Percentiles rank a stretch among this genome's conserved stretches.
Evolutionary conservation across 2,329 filamentous ascomycete species (phyloP).

Genomic region (Curvularia hawaiiensis): DNA sequence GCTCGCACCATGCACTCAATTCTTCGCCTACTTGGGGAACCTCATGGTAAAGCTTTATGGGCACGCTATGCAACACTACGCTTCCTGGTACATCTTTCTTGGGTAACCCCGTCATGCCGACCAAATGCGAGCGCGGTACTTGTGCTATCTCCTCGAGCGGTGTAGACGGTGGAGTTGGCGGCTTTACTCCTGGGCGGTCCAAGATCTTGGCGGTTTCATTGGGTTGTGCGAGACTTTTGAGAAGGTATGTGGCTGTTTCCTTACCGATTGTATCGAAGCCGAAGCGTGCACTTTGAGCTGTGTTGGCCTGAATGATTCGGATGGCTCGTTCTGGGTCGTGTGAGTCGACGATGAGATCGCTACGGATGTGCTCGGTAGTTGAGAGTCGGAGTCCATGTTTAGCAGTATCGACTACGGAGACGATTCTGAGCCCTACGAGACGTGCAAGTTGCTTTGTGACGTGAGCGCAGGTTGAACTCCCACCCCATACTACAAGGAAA

Average conservation of each 20-base stretch:
- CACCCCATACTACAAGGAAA: constrained; percentile 77
- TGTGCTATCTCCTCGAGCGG: constrained; percentile 24
- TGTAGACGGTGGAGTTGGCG: constrained; percentile 38
- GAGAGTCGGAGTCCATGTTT: constrained; percentile 61
- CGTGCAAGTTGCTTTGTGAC: constrained; percentile 71
- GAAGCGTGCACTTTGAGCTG: constrained; percentile 64
- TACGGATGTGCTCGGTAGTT: constrained; percentile 50
- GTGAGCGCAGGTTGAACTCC: constrained; percentile 71
- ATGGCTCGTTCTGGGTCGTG: constrained; percentile 69
- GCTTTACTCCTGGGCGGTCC: constrained; percentile 15
- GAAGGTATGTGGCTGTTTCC: constrained; percentile 65
- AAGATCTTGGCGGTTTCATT: constrained; percentile 16
- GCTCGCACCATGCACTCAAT: constrained; percentile 70
- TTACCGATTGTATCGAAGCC: constrained; percentile 71
- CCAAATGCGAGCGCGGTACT: constrained; percentile 58
- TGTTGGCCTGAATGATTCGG: constrained; percentile 65
- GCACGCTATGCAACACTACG: constrained; percentile 67
- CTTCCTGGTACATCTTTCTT: constrained; percentile 56
- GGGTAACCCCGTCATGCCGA: constrained; percentile 71
- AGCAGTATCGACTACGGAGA: constrained; percentile 69
- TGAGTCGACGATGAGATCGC: constrained; percentile 72
- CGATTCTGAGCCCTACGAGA: constrained; percentile 67
- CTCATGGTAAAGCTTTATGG: constrained; percentile 78
- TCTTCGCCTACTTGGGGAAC: constrained; percentile 66
- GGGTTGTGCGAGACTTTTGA: constrained; percentile 54